A percentile compares a stretch with the other conserved stretches of the same genome.
These are phyloP conservation scores for Daldinia decipiens DNA, from an alignment of 495 filamentous ascomycete species.

Conservation along the genomic window DNA sequence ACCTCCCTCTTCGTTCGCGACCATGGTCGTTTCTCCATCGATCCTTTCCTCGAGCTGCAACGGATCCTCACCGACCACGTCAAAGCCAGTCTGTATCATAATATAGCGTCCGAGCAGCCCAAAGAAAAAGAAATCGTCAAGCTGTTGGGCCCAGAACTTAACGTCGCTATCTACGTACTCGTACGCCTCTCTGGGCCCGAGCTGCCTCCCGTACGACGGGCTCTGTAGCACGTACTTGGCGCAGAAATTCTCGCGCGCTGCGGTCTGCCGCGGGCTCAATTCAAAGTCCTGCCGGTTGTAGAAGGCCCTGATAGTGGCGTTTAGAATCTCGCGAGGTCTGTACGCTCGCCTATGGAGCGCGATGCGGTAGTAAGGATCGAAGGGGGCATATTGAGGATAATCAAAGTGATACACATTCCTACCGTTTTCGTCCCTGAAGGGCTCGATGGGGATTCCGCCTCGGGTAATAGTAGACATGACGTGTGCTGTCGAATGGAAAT, in stretches of 20 bases:
- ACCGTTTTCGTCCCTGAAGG: neutral
- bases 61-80: conserved; percentile 14
- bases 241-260: conserved; percentile 1
- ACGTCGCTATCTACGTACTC: conserved; percentile 1
- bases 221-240: neutral
- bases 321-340: conserved; percentile 26
- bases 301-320: conserved; percentile 26
- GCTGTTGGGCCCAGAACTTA: neutral
- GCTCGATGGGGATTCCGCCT: neutral
- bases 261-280: conserved; percentile 7
- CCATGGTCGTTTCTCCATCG: conserved; percentile 1
- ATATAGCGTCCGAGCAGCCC: conserved; percentile 1
- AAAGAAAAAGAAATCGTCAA: conserved; percentile 39
- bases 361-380: conserved; percentile 7
- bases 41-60: conserved; percentile 1
- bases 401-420: conserved; percentile 1
- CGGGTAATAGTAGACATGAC: neutral
- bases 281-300: neutral
- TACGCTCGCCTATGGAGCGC: neutral
- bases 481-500: neutral
- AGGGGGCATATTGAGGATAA: conserved; percentile 26
- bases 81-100: conserved; percentile 8
- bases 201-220: neutral
- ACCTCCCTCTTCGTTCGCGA: neutral
- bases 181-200: neutral